Evolutionary conservation across 257 asterid species (phyloP).

Genomic region (Rubia yunnanensis): DNA sequence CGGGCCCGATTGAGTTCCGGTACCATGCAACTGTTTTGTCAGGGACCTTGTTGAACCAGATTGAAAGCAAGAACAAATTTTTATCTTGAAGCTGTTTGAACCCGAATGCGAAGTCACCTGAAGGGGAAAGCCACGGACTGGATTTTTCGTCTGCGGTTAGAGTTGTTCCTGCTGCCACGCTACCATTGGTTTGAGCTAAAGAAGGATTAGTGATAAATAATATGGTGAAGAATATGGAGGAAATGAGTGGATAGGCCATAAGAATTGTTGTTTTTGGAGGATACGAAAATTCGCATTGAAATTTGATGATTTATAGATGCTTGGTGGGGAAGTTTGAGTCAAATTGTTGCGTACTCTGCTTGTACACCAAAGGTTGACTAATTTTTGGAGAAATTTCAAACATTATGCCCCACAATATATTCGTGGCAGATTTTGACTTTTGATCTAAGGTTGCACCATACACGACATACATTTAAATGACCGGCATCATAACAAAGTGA

Average conservation of each 20-base stretch:
- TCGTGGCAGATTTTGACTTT: too few relatives aligned
- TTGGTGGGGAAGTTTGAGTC: too few relatives aligned
- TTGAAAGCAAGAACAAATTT: conserved; percentile 33
- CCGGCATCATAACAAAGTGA: too few relatives aligned
- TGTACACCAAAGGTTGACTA: too few relatives aligned
- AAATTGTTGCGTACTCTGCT: too few relatives aligned
- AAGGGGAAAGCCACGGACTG: conserved; percentile 51
- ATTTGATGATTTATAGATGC: too few relatives aligned
- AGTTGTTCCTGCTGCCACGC: conserved; percentile 15
- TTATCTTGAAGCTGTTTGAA: conserved; percentile 23
- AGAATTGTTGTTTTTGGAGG: not conserved
- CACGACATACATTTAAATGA: too few relatives aligned
- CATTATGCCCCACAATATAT: too few relatives aligned
- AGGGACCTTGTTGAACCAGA: conserved; percentile 46
- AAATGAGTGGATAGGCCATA: conserved; percentile 9
- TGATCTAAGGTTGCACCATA: too few relatives aligned
- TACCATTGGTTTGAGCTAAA: conserved; percentile 30
- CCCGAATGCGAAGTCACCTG: conserved; percentile 54
- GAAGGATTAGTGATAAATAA: conserved; percentile 11
- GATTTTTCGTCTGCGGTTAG: conserved; percentile 28
- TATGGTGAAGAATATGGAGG: conserved; percentile 7
- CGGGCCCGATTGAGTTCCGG: conserved; percentile 14
- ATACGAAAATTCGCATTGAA: too few relatives aligned
- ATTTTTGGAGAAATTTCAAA: too few relatives aligned
- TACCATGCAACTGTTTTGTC: conserved; percentile 44